Evolutionary conservation across 306 rosid species (phyloP).

Genomic region (Datisca glomerata): DNA sequence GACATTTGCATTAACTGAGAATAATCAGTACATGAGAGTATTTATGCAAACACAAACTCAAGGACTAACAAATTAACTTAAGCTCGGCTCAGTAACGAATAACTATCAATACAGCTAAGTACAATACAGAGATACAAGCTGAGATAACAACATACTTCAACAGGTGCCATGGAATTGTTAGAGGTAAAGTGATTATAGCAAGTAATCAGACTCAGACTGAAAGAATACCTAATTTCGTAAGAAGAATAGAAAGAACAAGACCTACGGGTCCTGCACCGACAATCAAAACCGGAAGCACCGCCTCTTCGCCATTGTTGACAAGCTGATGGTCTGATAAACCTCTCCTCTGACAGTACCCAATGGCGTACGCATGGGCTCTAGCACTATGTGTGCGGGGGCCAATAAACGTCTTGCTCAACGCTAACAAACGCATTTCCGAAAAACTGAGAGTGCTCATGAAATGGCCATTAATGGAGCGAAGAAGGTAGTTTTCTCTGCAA

Average conservation of each 20-base stretch:
- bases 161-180: slow-evolving; percentile 1
- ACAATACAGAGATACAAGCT: no score
- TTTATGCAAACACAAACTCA: no score
- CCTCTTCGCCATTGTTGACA: slow-evolving; percentile 25
- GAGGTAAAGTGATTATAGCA: not conserved
- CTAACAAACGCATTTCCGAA: slow-evolving; percentile 36
- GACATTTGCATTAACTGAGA: no score
- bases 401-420: slow-evolving; percentile 26
- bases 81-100: no score
- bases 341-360: slow-evolving; percentile 30
- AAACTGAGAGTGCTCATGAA: slow-evolving; percentile 10
- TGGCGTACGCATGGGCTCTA: slow-evolving; percentile 17
- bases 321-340: slow-evolving; percentile 32
- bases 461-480: slow-evolving; percentile 2
- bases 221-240: slow-evolving; percentile 60
- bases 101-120: no score
- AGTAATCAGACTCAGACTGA: slow-evolving; percentile 1
- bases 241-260: slow-evolving; percentile 73
- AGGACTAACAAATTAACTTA: no score
- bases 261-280: slow-evolving; percentile 93
- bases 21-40: no score
- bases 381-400: slow-evolving; percentile 17
- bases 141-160: no score
- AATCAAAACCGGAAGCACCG: slow-evolving; percentile 64
- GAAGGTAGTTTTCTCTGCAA: no score